Conservation (phyloP, 75 land plant species). For the Azolla pinnata region DNA sequence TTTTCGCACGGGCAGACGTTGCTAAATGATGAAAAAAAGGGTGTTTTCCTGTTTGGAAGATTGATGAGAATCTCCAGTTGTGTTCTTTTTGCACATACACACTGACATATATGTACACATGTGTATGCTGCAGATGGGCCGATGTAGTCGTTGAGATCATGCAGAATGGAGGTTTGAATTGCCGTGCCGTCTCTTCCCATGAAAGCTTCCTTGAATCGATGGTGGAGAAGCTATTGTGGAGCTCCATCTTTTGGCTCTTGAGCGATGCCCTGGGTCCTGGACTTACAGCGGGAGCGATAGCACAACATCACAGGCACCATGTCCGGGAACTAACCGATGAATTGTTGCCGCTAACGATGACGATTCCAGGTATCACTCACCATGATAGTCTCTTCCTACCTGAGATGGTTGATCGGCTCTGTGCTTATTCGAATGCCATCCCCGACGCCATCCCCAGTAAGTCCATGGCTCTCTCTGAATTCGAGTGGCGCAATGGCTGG, state of each 20-base stretch:
- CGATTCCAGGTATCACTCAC: not conserved
- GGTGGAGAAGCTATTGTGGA: conserved; percentile 7
- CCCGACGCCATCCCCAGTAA: not conserved
- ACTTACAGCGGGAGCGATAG: not conserved
- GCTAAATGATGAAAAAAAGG: too few relatives aligned
- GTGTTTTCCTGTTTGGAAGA: too few relatives aligned
- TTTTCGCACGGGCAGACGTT: too few relatives aligned
- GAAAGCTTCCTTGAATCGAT: not conserved
- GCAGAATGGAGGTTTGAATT: not conserved
- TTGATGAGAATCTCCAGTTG: too few relatives aligned
- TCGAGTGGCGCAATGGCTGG: conserved; percentile 3
- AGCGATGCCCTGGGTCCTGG: conserved; percentile 6
- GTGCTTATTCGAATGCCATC: not conserved
- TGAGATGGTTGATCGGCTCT: not conserved
- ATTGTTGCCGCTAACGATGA: not conserved
- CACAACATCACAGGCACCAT: not conserved
- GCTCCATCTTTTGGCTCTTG: conserved; percentile 7
- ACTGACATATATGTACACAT: not conserved
- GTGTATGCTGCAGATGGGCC: not conserved
- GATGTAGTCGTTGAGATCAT: not conserved
- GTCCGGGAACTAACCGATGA: not conserved
- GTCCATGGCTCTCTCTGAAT: not conserved
- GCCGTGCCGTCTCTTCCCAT: not conserved
- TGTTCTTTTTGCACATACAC: too few relatives aligned
- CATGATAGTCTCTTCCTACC: not conserved